Conservation (phyloP, 495 filamentous ascomycete species). For the Entonaema liquescens region DNA sequence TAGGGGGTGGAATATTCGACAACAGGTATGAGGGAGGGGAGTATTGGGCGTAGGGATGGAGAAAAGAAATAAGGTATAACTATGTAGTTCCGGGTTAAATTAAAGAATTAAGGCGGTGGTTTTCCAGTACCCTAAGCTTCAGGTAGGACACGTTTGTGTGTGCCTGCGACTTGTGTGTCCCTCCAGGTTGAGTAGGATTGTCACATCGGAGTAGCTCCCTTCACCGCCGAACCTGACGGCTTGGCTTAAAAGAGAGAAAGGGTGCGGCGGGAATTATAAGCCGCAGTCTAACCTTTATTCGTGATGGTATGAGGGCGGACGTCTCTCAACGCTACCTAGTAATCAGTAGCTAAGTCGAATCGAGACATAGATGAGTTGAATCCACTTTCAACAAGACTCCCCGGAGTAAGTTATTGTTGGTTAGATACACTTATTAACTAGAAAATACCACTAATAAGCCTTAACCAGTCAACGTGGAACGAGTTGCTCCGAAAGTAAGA, state of each 20-base stretch:
- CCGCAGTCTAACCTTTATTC: slow-evolving; percentile 36
- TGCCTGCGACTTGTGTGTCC: slow-evolving; percentile 10
- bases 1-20: slow-evolving; percentile 1
- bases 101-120: slow-evolving; percentile 18
- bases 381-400: not conserved
- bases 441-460: slow-evolving; percentile 17
- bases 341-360: slow-evolving; percentile 38
- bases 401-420: not conserved
- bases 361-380: slow-evolving; percentile 20
- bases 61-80: not conserved
- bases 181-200: slow-evolving; percentile 41
- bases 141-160: slow-evolving; percentile 28
- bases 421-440: not conserved
- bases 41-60: not conserved
- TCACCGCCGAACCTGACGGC: slow-evolving; percentile 40
- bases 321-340: slow-evolving; percentile 33
- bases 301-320: slow-evolving; percentile 32
- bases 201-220: slow-evolving; percentile 37
- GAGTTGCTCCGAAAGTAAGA: slow-evolving; percentile 24
- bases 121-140: slow-evolving; percentile 9
- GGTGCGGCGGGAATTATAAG: slow-evolving; percentile 33
- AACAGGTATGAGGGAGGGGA: not conserved
- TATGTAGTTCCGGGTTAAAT: not conserved
- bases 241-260: slow-evolving; percentile 27
- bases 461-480: slow-evolving; percentile 21